Base-by-base conservation (phyloP, 129 eudicot genomes). In the Arctium lappa region DNA sequence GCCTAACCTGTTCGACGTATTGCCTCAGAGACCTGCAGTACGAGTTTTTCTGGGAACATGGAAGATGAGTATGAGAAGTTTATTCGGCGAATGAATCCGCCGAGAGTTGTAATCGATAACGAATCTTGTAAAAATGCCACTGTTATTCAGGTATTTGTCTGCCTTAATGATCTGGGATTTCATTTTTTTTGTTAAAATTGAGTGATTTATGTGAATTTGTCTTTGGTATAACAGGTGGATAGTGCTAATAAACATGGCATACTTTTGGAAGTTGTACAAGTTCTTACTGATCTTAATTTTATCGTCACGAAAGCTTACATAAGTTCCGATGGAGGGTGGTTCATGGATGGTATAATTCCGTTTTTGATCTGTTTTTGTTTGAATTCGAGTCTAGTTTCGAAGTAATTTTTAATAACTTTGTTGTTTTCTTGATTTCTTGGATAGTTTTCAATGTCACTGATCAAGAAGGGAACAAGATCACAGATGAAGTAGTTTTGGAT, bases 291-390 rank as follows among this genome's bases (percentile, higher is more conserved):
- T 90, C 94, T 95, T 73, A 93, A 93, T 79, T 93, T 95, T 42
- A 72, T 88, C 66, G 81, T 95, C 72, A 91, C 91, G 1, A 95
- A 95, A 81, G 98, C 99, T 71, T 95, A 95, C 82, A 95, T 95
- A n/a, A 91, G 94, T 77, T 95, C 99, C 69, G 99, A 95, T 93
- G 99, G 98, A 79, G 98, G 99, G 48, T 95, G 99, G 99, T 95
- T 95, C 88, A 95, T 95, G 99, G 99, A 95, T 93, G 99, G 99
- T 95, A 92, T 30, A 44, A 40, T 15, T 18, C 30, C 50, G 62
- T 0, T 12, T 73, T 12, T 40, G 60, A n/a, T 39, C 69, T 74
- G 18, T 33, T 75, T 34, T 39, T 44, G 2, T 71, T 77, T 77
- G 1, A 37, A 68, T 12, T 13, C 7, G 2, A 4, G 6, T 71